A percentile compares a stretch with the other conserved stretches of the same genome.
phyloP scores from a whole-genome alignment of 2,329 filamentous ascomycete genomes.

The Sporothrix sp. region DNA sequence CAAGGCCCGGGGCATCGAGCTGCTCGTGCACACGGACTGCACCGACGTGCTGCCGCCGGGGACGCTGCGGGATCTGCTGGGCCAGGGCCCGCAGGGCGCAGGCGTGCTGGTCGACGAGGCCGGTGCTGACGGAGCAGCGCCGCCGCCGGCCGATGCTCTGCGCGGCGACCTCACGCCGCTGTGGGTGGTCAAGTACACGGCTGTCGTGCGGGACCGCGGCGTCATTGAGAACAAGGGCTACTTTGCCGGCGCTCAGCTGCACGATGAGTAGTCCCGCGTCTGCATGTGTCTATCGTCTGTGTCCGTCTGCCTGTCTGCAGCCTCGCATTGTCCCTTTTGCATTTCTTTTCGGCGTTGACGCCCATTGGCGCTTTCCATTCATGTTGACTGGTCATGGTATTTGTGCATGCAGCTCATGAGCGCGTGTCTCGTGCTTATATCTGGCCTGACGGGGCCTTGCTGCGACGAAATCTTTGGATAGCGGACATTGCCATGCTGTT shows the following conservation, averaged over 20 bases:
- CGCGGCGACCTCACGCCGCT: conserved; percentile 72
- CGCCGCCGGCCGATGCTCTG: conserved; percentile 41
- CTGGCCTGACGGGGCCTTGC: no score
- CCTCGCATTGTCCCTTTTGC: no score
- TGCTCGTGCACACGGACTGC: conserved; percentile 90
- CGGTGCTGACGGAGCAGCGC: conserved; percentile 20
- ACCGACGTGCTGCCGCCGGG: conserved; percentile 82
- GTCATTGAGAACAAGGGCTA: conserved; percentile 99
- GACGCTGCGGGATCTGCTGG: conserved; percentile 74
- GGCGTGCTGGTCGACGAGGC: conserved; percentile 53
- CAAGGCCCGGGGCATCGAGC: conserved; percentile 71
- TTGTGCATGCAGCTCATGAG: no score
- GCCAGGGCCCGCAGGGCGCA: conserved; percentile 60
- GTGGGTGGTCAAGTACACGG: conserved; percentile 97
- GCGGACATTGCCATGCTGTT: conserved; percentile 10
- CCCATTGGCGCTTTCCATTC: no score
- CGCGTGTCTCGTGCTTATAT: no score
- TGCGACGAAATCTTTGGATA: no score
- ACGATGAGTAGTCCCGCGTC: conserved; percentile 25
- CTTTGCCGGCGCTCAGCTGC: conserved; percentile 74
- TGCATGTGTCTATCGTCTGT: background rate
- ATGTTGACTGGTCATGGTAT: no score
- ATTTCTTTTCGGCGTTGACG: no score
- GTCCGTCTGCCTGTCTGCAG: conserved; percentile 1
- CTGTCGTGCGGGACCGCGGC: conserved; percentile 83